Evolutionary conservation across 2,329 filamentous ascomycete species (phyloP).

Genomic region (Cytospora paraplurivora): DNA sequence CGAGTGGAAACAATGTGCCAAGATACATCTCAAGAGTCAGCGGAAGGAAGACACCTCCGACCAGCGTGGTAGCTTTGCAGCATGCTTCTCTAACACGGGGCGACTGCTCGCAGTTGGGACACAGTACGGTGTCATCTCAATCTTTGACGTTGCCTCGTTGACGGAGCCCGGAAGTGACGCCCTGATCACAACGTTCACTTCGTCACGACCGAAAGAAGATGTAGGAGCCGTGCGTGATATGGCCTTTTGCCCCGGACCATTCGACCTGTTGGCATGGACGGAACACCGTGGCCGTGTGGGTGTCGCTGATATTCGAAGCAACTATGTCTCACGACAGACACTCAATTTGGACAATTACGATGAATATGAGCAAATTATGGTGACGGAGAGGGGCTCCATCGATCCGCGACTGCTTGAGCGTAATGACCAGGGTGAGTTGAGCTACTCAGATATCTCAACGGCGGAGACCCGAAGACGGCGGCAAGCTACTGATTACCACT

Average conservation of each 20-base stretch:
- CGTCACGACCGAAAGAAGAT: constrained; percentile 70
- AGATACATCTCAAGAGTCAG: constrained; percentile 61
- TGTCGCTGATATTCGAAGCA: constrained; percentile 70
- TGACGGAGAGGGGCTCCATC: constrained; percentile 58
- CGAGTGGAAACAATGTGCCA: constrained; percentile 54
- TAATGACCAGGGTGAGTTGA: constrained; percentile 45
- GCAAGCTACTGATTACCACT: constrained; percentile 48
- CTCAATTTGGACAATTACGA: constrained; percentile 64
- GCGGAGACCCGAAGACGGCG: constrained; percentile 37
- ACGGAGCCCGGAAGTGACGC: constrained; percentile 53
- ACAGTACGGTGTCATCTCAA: constrained; percentile 76
- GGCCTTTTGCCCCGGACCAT: constrained; percentile 87
- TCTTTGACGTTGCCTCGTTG: constrained; percentile 64
- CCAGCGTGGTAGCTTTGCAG: constrained; percentile 72
- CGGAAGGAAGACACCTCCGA: constrained; percentile 55
- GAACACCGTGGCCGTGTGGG: constrained; percentile 81
- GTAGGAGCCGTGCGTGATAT: constrained; percentile 85
- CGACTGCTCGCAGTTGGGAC: constrained; percentile 74
- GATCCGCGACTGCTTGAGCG: constrained; percentile 55
- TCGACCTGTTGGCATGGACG: constrained; percentile 90
- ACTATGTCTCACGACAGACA: constrained; percentile 68
- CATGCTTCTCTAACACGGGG: constrained; percentile 73
- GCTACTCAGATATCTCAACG: constrained; percentile 32
- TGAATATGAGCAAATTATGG: constrained; percentile 57
- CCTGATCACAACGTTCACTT: constrained; percentile 74